These are phyloP conservation scores for Orobanche coerulescens DNA, from an alignment of 257 asterid genomes.

Conservation along the genomic window DNA sequence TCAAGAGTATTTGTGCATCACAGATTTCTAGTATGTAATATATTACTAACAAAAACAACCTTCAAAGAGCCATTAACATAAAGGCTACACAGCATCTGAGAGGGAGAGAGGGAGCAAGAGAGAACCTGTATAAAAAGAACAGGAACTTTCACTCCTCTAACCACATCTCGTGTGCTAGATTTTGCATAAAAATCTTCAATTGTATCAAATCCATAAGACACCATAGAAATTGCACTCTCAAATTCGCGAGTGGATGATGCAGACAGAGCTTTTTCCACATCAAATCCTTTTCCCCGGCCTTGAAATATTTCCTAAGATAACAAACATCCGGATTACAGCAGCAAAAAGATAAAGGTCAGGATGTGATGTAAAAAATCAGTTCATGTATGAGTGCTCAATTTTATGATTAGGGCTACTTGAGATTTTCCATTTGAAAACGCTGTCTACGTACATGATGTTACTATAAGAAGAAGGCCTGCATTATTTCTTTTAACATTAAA, in stretches of 20 bases:
- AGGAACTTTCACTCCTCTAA: constrained; percentile 81
- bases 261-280: constrained; percentile 66
- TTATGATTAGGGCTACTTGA: neutral
- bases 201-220: constrained; percentile 62
- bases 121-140: constrained; percentile 86
- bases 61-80: neutral
- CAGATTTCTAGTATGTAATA: neutral
- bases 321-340: constrained; percentile 14
- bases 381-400: constrained; percentile 9
- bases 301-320: constrained; percentile 78
- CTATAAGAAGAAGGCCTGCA: constrained; percentile 1
- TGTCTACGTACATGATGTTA: neutral
- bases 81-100: neutral
- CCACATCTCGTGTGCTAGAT: constrained; percentile 69
- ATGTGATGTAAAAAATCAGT: neutral
- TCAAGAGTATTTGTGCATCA: neutral
- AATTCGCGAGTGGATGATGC: constrained; percentile 72
- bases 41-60: constrained; percentile 5
- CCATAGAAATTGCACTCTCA: constrained; percentile 80
- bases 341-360: constrained; percentile 8
- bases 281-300: constrained; percentile 80
- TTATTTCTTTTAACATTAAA: neutral
- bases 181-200: constrained; percentile 73
- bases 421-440: neutral
- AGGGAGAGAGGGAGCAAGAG: constrained; percentile 15